Percentiles rank a stretch among this genome's conserved stretches.
Conservation (phyloP, 345 rosid species). For the Eucalyptus tenuipes region DNA sequence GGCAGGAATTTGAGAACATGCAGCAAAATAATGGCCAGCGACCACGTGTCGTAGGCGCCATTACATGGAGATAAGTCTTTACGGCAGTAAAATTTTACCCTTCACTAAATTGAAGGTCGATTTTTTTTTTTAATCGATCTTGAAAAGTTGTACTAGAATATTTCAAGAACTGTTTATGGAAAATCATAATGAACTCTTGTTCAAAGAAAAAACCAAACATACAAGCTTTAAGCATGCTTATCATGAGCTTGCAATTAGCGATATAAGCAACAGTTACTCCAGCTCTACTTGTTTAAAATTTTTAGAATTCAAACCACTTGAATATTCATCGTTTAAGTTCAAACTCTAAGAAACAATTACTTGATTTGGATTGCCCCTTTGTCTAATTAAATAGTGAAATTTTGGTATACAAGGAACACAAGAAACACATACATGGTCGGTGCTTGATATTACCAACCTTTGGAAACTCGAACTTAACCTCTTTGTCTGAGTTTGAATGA, state of each 20-base stretch:
- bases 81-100: not conserved
- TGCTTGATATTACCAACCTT: not conserved
- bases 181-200: not conserved
- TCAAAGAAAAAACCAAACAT: not conserved
- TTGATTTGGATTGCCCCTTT: rapidly evolving
- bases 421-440: rapidly evolving
- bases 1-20: not conserved
- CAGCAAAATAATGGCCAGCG: not conserved
- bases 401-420: not conserved
- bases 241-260: rapidly evolving
- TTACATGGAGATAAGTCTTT: not conserved
- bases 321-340: not conserved
- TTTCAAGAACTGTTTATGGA: not conserved
- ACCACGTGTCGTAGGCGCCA: not conserved
- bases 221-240: not conserved
- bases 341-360: not conserved
- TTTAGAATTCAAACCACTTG: rapidly evolving
- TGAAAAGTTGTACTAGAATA: not conserved
- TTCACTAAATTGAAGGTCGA: not conserved
- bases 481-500: rapidly evolving
- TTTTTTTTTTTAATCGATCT: not conserved
- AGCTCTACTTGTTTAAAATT: rapidly evolving
- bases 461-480: not conserved
- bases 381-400: not conserved
- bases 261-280: not conserved